Base-by-base conservation (phyloP, 1,139 yeast genomes). In the Candida glucosophila region DNA sequence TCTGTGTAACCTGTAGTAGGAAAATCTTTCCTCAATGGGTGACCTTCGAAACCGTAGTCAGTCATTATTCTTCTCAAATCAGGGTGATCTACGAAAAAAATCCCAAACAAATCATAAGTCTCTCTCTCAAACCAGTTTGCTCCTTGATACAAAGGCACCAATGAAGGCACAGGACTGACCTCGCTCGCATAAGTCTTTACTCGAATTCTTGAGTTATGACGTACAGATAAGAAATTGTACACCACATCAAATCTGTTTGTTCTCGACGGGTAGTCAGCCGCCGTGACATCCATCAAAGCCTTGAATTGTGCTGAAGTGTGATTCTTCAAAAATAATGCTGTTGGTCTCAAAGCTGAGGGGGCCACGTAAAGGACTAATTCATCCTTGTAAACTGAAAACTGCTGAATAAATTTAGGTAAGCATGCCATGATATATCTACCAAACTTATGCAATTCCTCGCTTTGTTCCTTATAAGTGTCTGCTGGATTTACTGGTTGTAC, bases 121-220 rank as follows among this genome's bases (percentile, higher is more conserved):
- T 82, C 94, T 54, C 94, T 73, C 59, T 82, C 94, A 49, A 73
- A 79, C 95, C 95, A 83, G 58, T 83, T 82, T 35, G 86, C 79
- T 36, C 94, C 93, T 49, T 76, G 74, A 52, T 58, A 81, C 33
- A 83, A 47, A 12, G 76, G 73, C 12, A 78, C 75, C 33, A 79
- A 55, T 29, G 86, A 75, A 22, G 95, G 95, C 33, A 83, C 93
- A 5, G 92, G 73, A 27, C 80, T 68, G 27, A 81, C 73, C 54
- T 83, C 95, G 32, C 76, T 76, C 14, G 95, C 93, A 47, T 80
- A 83, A 14, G 95, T 82, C 65, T 83, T 83, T 48, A 83, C 88
- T 54, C 94, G 70, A 50, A 83, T 80, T 53, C 95, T 72, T 9
- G 94, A 78, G 59, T 83, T 83, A 65, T 77, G 82, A 49, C 92